Evolutionary conservation across 768 basidiomycete species (phyloP).

Genomic region (Coprinellus aureogranulatus): DNA sequence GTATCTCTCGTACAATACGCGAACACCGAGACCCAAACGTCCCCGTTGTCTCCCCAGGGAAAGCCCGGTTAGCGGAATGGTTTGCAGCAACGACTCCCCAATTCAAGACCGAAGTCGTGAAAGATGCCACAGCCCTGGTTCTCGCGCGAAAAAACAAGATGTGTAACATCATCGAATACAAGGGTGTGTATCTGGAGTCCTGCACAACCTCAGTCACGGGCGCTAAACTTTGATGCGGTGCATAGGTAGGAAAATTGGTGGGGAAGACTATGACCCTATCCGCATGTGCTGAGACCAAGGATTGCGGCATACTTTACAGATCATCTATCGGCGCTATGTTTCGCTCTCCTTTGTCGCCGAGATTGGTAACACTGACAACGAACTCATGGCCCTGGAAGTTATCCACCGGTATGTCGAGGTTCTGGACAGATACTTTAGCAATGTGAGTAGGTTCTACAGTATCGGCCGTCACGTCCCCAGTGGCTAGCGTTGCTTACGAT

Average conservation of each 20-base stretch:
- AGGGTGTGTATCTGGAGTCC: slow-evolving; percentile 73
- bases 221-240: neutral
- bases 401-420: slow-evolving; percentile 94
- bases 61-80: slow-evolving; percentile 95
- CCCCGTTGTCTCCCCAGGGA: too few relatives aligned
- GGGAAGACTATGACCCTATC: neutral
- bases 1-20: neutral
- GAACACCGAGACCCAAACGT: too few relatives aligned
- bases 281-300: too few relatives aligned
- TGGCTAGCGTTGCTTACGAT: too few relatives aligned
- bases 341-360: slow-evolving; percentile 94
- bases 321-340: slow-evolving; percentile 94
- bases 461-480: slow-evolving; percentile 41
- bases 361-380: slow-evolving; percentile 81
- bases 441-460: slow-evolving; percentile 48
- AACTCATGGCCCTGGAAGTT: slow-evolving; percentile 87
- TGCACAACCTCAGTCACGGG: too few relatives aligned
- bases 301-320: slow-evolving; percentile 42
- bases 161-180: slow-evolving; percentile 98
- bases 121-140: slow-evolving; percentile 93
- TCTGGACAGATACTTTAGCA: slow-evolving; percentile 86
- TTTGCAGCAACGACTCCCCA: slow-evolving; percentile 82
- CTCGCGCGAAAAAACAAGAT: slow-evolving; percentile 82
- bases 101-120: slow-evolving; percentile 85
- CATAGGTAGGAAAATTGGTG: neutral